phyloP scores from a whole-genome alignment of 192 early-diverging fungal species.

The Entomortierella chlamydospora region DNA sequence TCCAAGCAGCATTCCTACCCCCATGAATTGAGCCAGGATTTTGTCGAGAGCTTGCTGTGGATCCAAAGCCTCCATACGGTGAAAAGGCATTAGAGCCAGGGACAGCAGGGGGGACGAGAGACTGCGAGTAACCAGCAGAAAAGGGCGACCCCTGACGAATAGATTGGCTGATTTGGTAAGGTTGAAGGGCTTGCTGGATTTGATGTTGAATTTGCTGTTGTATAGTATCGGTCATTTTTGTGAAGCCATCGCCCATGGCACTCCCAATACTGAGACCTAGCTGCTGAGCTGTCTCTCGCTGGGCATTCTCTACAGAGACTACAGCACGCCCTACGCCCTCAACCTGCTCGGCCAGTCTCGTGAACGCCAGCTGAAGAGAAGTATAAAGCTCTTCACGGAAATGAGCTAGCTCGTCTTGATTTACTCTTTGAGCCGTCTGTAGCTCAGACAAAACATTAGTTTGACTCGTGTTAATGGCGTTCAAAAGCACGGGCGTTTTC shows the following conservation, averaged over 20 bases:
- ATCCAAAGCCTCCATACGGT: slow-evolving; percentile 13
- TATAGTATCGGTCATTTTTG: slow-evolving; percentile 34
- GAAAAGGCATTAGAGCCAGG: neutral
- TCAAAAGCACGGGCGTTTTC: slow-evolving; percentile 40
- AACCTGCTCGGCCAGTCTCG: slow-evolving; percentile 38
- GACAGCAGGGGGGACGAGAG: neutral
- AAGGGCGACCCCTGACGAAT: slow-evolving; percentile 26
- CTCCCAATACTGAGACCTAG: slow-evolving; percentile 32
- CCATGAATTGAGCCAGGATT: slow-evolving; percentile 6
- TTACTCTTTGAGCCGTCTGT: slow-evolving; percentile 20
- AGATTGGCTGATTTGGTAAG: slow-evolving; percentile 8
- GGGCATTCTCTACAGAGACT: slow-evolving; percentile 19
- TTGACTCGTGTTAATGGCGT: slow-evolving; percentile 49
- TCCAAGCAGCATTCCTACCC: slow-evolving; percentile 14
- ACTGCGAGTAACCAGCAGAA: neutral
- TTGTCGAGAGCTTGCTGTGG: slow-evolving; percentile 8
- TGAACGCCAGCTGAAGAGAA: slow-evolving; percentile 42
- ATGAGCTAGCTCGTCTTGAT: slow-evolving; percentile 29
- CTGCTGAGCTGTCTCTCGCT: slow-evolving; percentile 29
- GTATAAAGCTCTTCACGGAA: slow-evolving; percentile 43
- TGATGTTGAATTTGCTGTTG: slow-evolving; percentile 40
- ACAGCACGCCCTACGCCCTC: slow-evolving; percentile 40
- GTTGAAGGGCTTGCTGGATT: slow-evolving; percentile 15
- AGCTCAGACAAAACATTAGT: slow-evolving; percentile 50
- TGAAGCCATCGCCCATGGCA: slow-evolving; percentile 38